These are phyloP conservation scores for Xylariaceae sp. DNA, from an alignment of 2,329 filamentous ascomycete species.

Conservation along the genomic window DNA sequence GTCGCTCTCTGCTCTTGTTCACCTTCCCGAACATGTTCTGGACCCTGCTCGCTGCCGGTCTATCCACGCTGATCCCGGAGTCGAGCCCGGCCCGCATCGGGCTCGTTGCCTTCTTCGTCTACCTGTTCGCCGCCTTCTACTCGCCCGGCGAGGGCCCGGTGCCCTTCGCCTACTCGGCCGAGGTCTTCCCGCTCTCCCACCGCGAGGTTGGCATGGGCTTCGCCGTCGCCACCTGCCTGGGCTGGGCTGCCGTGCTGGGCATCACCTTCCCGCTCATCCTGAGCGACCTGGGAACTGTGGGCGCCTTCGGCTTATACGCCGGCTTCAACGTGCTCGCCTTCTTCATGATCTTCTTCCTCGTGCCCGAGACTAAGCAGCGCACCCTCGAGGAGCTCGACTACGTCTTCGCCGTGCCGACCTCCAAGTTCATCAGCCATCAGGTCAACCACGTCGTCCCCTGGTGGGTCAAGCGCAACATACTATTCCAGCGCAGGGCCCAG, in stretches of 20 bases:
- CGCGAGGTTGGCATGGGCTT: slow-evolving; percentile 68
- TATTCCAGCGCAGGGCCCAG: slow-evolving; percentile 28
- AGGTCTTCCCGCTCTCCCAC: slow-evolving; percentile 66
- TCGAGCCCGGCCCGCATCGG: slow-evolving; percentile 29
- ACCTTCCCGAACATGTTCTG: slow-evolving; percentile 65
- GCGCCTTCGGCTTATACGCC: slow-evolving; percentile 43
- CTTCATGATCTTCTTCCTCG: slow-evolving; percentile 43
- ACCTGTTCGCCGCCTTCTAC: slow-evolving; percentile 57
- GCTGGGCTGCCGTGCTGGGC: slow-evolving; percentile 55
- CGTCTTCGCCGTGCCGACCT: slow-evolving; percentile 39
- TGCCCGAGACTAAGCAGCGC: slow-evolving; percentile 47
- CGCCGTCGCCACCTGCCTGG: slow-evolving; percentile 60
- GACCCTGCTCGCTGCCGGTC: slow-evolving; percentile 58
- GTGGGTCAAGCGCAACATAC: slow-evolving; percentile 33
- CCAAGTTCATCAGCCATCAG: slow-evolving; percentile 38
- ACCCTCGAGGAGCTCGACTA: slow-evolving; percentile 47
- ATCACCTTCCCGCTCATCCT: slow-evolving; percentile 59
- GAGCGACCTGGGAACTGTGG: slow-evolving; percentile 37
- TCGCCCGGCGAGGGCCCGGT: slow-evolving; percentile 62
- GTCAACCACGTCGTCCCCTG: slow-evolving; percentile 33
- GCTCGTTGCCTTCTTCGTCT: slow-evolving; percentile 54
- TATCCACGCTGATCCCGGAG: slow-evolving; percentile 47
- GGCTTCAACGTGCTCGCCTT: slow-evolving; percentile 42
- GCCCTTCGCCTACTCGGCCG: slow-evolving; percentile 63
- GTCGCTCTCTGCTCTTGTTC: slow-evolving; percentile 56